phyloP scores from a whole-genome alignment of 2,329 filamentous ascomycete genomes.

The Fusarium abutilonis region DNA sequence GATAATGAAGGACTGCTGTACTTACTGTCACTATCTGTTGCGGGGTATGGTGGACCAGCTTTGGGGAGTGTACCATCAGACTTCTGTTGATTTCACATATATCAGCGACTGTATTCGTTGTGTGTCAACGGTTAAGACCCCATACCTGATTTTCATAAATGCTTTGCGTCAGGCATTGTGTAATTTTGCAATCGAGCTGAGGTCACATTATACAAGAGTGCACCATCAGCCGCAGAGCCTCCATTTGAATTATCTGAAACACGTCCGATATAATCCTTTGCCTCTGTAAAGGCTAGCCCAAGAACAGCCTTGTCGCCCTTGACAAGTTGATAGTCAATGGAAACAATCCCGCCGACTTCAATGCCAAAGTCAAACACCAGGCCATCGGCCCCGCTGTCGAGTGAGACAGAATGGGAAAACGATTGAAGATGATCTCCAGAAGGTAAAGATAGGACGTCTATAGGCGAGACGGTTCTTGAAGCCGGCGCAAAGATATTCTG shows the following conservation, averaged over 20 bases:
- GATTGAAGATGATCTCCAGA: too few species aligned
- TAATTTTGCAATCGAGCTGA: not conserved
- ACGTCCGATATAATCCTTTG: not conserved
- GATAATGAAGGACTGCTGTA: not conserved
- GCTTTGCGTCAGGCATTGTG: not conserved
- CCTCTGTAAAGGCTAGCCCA: not conserved
- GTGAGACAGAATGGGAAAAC: not conserved
- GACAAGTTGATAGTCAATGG: not conserved
- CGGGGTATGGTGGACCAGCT: not conserved
- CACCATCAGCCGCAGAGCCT: not conserved
- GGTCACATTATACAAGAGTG: not conserved
- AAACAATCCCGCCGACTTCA: not conserved
- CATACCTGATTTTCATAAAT: slow-evolving; percentile 57
- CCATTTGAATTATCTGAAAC: not conserved
- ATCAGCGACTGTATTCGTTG: not conserved
- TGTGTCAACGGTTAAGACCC: not conserved
- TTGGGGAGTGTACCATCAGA: not conserved
- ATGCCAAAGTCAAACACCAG: not conserved
- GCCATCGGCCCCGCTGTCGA: not conserved
- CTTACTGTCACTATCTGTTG: not conserved
- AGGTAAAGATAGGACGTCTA: too few species aligned
- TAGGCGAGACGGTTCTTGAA: too few species aligned
- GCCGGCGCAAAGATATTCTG: too few species aligned
- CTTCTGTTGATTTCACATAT: not conserved
- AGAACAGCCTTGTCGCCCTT: not conserved